Conservation (phyloP, 2,329 filamentous ascomycete genomes). For the Epichloe amarillans region DNA sequence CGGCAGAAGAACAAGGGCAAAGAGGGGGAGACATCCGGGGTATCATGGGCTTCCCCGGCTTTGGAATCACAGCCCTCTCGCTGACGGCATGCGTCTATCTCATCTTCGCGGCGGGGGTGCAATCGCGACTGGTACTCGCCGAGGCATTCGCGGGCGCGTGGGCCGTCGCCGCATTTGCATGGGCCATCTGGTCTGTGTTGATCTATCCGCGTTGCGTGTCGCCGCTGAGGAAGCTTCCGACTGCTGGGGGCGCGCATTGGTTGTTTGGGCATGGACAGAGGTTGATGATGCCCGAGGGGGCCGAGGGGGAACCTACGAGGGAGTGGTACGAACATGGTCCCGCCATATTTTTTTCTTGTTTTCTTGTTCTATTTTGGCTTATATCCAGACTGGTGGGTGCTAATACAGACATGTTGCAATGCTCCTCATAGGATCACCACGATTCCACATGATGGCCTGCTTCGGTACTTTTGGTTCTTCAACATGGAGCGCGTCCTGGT, state of each 20-base stretch:
- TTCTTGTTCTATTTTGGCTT: background rate
- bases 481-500: conserved; percentile 52
- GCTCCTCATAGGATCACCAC: conserved; percentile 37
- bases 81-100: conserved; percentile 12
- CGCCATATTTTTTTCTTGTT: background rate
- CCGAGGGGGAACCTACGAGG: conserved; percentile 30
- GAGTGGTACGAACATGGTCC: conserved; percentile 28
- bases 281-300: conserved; percentile 28
- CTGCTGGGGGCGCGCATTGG: conserved; percentile 29
- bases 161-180: conserved; percentile 21
- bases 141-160: conserved; percentile 23
- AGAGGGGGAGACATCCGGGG: no score
- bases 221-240: conserved; percentile 34
- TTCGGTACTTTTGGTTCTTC: conserved; percentile 50
- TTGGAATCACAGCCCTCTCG: conserved; percentile 12
- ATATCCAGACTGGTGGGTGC: background rate
- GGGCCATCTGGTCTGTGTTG: conserved; percentile 28
- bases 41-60: background rate
- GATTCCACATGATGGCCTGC: conserved; percentile 54
- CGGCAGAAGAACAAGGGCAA: background rate
- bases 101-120: conserved; percentile 9
- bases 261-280: conserved; percentile 33
- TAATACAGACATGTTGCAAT: conserved; percentile 16
- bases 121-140: conserved; percentile 20
- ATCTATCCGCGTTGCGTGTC: conserved; percentile 38